phyloP scores from a whole-genome alignment of 768 basidiomycete species.

The Boletellus emodensis region DNA sequence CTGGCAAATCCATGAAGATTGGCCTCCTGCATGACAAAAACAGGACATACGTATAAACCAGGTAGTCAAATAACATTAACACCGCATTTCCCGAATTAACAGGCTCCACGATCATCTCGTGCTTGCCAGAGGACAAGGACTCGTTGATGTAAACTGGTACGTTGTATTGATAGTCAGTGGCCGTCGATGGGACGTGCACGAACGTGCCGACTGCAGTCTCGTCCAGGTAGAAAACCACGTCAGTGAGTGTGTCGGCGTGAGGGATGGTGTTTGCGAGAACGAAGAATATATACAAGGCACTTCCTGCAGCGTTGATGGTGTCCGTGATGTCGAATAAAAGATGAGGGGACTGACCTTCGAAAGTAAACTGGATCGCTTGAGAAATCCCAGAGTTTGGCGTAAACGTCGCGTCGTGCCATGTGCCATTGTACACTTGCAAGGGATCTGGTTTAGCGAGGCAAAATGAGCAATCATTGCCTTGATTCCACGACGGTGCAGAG shows the following conservation, averaged over 20 bases:
- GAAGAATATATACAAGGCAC: constrained; percentile 17
- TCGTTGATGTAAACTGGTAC: constrained; percentile 13
- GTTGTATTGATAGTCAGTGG: constrained; percentile 10
- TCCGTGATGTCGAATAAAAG: neutral
- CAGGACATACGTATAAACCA: constrained; percentile 14
- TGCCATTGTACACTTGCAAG: constrained; percentile 5
- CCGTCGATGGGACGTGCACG: neutral
- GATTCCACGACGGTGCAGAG: neutral
- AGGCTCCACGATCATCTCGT: constrained; percentile 10
- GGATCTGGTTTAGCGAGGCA: constrained; percentile 5
- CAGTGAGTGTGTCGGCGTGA: neutral
- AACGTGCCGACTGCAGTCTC: neutral
- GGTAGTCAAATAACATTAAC: constrained; percentile 17
- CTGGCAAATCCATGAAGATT: constrained; percentile 7
- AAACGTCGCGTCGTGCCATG: constrained; percentile 18
- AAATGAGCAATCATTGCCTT: neutral
- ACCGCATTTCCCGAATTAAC: neutral
- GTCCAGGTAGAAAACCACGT: constrained; percentile 11
- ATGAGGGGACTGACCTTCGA: constrained; percentile 1
- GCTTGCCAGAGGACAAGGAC: neutral
- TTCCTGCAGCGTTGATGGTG: constrained; percentile 3
- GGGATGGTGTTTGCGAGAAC: constrained; percentile 8
- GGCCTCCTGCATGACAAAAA: neutral
- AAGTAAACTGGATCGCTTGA: constrained; percentile 9
- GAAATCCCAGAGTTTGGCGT: neutral